These are phyloP conservation scores for Brettanomyces nanus DNA, from an alignment of 805 yeast genomes.

Conservation along the genomic window DNA sequence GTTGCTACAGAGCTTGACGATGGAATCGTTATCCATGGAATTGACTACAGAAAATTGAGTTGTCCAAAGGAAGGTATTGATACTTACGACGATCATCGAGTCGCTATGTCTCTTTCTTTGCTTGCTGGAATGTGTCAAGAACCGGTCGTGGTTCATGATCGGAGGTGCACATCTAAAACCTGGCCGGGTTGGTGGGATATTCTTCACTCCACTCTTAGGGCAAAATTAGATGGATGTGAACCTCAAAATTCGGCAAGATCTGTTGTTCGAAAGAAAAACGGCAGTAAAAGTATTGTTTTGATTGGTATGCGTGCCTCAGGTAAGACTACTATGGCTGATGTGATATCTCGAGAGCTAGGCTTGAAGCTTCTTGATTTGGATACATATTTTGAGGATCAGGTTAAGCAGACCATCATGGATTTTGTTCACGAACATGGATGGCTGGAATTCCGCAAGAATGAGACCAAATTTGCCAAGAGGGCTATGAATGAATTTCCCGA, in stretches of 20 bases:
- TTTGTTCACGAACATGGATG: slow-evolving; percentile 66
- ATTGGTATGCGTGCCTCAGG: slow-evolving; percentile 99
- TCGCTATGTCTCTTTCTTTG: slow-evolving; percentile 93
- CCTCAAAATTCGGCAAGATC: slow-evolving; percentile 9
- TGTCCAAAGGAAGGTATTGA: slow-evolving; percentile 59
- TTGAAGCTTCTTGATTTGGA: slow-evolving; percentile 73
- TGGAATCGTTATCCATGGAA: slow-evolving; percentile 83
- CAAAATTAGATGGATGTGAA: slow-evolving; percentile 65
- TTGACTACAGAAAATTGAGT: slow-evolving; percentile 39
- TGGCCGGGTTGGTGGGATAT: slow-evolving; percentile 99
- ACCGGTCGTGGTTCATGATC: slow-evolving; percentile 70
- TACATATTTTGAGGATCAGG: slow-evolving; percentile 49
- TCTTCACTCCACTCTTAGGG: slow-evolving; percentile 60
- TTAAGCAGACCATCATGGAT: slow-evolving; percentile 45
- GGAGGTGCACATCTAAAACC: slow-evolving; percentile 92
- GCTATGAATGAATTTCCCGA: slow-evolving; percentile 31
- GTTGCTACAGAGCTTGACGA: slow-evolving; percentile 77
- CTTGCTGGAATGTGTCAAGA: slow-evolving; percentile 59
- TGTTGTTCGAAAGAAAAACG: slow-evolving; percentile 26
- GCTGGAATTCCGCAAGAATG: slow-evolving; percentile 76
- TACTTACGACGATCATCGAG: slow-evolving; percentile 93
- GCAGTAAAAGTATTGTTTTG: slow-evolving; percentile 55
- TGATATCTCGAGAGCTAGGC: slow-evolving; percentile 66
- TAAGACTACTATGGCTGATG: slow-evolving; percentile 74
- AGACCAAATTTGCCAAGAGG: slow-evolving; percentile 47